phyloP scores from a whole-genome alignment of 2,329 filamentous ascomycete genomes.

The Aspergillus fructus region DNA sequence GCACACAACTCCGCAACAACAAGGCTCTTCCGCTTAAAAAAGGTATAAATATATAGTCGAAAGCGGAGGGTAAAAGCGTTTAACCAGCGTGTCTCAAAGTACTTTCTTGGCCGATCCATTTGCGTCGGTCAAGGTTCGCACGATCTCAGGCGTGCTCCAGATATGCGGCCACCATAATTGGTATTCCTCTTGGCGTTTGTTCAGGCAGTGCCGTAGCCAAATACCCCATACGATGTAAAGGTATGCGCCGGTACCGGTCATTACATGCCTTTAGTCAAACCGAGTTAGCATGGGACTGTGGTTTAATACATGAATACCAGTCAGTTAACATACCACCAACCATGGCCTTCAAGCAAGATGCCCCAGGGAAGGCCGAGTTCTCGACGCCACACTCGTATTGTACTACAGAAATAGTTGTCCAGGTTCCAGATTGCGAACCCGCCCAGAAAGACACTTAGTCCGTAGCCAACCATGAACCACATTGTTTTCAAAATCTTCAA shows the following conservation, averaged over 20 bases:
- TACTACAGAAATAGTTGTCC: constrained; percentile 73
- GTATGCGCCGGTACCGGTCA: constrained; percentile 81
- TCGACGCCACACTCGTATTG: constrained; percentile 64
- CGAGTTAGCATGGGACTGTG: constrained; percentile 13
- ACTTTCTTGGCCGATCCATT: constrained; percentile 33
- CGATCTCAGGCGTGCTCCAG: constrained; percentile 57
- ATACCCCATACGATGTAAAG: constrained; percentile 82
- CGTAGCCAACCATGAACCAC: constrained; percentile 72
- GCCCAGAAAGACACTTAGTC: constrained; percentile 68
- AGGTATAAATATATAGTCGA: neutral
- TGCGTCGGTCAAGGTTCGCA: constrained; percentile 29
- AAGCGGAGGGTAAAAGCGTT: neutral
- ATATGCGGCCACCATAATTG: constrained; percentile 67
- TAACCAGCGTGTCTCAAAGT: constrained; percentile 15
- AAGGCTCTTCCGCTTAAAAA: neutral
- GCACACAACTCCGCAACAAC: constrained; percentile 2
- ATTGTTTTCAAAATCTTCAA: constrained; percentile 62
- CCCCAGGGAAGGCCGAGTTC: constrained; percentile 76
- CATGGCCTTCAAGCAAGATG: constrained; percentile 69
- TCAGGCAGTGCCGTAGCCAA: constrained; percentile 75
- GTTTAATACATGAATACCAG: neutral
- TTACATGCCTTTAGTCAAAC: constrained; percentile 60
- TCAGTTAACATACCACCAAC: constrained; percentile 60
- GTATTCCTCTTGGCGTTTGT: constrained; percentile 70
- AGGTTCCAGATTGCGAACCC: constrained; percentile 77